Base-by-base conservation (phyloP, 2,329 filamentous ascomycete species). In the Periglandula ipomoeae region DNA sequence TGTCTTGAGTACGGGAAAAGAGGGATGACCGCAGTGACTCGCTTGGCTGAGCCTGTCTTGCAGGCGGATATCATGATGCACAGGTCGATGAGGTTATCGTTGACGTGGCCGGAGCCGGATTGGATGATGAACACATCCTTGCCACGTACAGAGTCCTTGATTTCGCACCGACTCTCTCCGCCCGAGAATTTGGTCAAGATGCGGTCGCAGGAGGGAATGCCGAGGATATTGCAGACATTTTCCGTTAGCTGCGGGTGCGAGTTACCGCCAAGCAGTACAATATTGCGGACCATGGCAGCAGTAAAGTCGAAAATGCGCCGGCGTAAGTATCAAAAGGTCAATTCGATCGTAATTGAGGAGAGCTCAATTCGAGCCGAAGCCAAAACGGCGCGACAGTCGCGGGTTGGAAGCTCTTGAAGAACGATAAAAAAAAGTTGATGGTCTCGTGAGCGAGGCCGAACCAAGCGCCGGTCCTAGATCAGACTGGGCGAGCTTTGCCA, bases 51-150 rank as follows among this genome's bases (percentile, higher is more conserved):
- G 58, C 89, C 89, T 11, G 87, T 82, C 71, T 95, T 95, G 81
- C 93, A 97, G 53, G 93, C 93, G n/a, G 89, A 95, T 59, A 97
- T 91, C 72, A 93, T 95, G 71, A 97, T 96, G 67, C 95, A 87
- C 44, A 97, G 82, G 65, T 98, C 93, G 73, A 98, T 86, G 56
- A 98, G 81, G 70, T 95, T 84, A 70, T 98, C 93, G 65, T 98
- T 98, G 70, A 96, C 88, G 60, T 86, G 87, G 55, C 89, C 89
- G 58, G 88, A 88, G 58, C 89, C 89, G 38, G 89, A 93, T 70
- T 97, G 91, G 61, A 98, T 89, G 65, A 97, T 96, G 72, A 94
- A 98, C 65, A 96, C 93, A 81, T 98, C 93, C 68, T 98, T 98
- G 59, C 88, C 93, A 59, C 93, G 86, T 46, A 98, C 93, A 13